phyloP scores from a whole-genome alignment of 345 rosid species.

The Eucalyptus cloeziana region DNA sequence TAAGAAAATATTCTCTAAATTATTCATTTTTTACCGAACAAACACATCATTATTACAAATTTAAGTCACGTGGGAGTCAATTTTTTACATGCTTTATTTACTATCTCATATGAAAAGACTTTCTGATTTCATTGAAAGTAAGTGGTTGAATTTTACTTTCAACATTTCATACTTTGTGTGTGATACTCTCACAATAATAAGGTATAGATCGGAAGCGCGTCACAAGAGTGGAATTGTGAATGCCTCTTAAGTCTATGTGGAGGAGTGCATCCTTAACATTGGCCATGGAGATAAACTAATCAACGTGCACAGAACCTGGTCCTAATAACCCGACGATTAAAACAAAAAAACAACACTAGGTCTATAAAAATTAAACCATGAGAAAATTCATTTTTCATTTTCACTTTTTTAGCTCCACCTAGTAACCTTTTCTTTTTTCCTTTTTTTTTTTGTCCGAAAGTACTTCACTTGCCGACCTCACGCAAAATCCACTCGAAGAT shows the following conservation, averaged over 20 bases:
- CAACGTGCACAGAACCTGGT: accelerated
- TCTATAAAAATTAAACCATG: not conserved
- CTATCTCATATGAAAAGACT: too few species aligned
- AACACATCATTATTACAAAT: accelerated
- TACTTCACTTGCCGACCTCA: not conserved
- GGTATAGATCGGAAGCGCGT: accelerated
- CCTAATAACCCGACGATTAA: accelerated
- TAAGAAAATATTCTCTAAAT: accelerated
- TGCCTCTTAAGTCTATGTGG: not conserved
- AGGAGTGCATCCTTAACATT: not conserved
- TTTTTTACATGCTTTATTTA: not conserved
- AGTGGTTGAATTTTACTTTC: too few species aligned
- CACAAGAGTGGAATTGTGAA: not conserved
- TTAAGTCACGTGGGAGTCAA: not conserved
- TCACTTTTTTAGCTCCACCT: not conserved
- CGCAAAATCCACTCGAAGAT: not conserved
- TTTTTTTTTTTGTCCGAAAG: not conserved
- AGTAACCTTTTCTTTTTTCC: not conserved
- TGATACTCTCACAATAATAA: not conserved
- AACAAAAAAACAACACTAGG: accelerated
- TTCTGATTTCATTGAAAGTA: too few species aligned
- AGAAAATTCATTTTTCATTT: not conserved
- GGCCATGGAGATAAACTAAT: not conserved
- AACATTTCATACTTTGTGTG: accelerated
- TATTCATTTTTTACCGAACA: accelerated